Percentiles rank a stretch among this genome's conserved stretches.
These are phyloP conservation scores for Backusella macrospora DNA, from an alignment of 192 early-diverging fungal genomes.

Conservation along the genomic window DNA sequence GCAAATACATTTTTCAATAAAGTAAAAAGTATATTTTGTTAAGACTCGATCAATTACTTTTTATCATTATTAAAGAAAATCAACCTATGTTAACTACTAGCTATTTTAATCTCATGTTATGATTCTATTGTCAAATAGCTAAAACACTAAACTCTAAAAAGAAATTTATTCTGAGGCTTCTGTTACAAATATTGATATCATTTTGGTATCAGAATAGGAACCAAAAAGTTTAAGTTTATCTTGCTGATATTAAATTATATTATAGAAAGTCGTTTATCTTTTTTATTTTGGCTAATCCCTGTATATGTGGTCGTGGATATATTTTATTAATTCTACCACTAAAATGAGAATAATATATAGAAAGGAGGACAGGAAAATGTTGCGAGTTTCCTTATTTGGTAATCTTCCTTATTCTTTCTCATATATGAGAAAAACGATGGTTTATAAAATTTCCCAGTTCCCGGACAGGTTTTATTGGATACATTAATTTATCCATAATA, in stretches of 20 bases:
- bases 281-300: too few species aligned
- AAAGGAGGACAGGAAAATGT: not conserved
- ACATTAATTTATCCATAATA: not conserved
- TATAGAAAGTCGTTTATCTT: too few species aligned
- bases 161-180: not conserved
- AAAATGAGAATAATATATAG: not conserved
- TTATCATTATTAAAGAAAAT: too few species aligned
- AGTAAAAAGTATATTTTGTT: too few species aligned
- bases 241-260: too few species aligned
- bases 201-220: not conserved
- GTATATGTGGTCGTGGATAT: too few species aligned
- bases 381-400: not conserved
- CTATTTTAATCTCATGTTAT: not conserved
- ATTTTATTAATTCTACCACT: too few species aligned
- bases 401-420: not conserved
- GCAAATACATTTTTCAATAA: too few species aligned
- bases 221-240: too few species aligned
- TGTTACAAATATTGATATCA: constrained; percentile 11
- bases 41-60: too few species aligned
- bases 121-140: constrained; percentile 3
- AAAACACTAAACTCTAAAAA: not conserved
- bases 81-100: too few species aligned
- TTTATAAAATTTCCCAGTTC: not conserved
- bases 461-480: not conserved
- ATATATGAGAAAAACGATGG: not conserved